A percentile compares a stretch with the other conserved stretches of the same genome.
These are phyloP conservation scores for Dentiscutata heterogama DNA, from an alignment of 371 early-diverging fungal species.

Conservation along the genomic window DNA sequence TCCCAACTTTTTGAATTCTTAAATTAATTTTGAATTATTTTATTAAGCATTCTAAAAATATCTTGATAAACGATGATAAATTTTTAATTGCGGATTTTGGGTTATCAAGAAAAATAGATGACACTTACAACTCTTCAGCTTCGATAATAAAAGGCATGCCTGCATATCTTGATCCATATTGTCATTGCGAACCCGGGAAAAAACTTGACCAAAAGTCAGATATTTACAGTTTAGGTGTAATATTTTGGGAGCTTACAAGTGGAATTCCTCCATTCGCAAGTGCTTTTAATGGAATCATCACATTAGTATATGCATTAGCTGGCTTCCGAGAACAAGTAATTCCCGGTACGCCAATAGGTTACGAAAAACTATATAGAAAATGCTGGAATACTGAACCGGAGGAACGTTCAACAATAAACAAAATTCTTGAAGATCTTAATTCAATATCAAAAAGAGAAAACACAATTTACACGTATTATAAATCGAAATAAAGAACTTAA, in stretches of 20 bases:
- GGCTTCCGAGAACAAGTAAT: slow-evolving; percentile 14
- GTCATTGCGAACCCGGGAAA: not conserved
- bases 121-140: not conserved
- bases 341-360: slow-evolving; percentile 4
- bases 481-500: no score
- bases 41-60: slow-evolving; percentile 23
- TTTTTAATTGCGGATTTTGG: slow-evolving; percentile 19
- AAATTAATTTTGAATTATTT: no score
- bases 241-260: slow-evolving; percentile 32
- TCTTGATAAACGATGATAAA: not conserved
- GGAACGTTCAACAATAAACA: no score
- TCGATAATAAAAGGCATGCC: not conserved
- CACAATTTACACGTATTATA: no score
- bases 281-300: not conserved
- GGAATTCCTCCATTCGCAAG: not conserved
- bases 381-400: slow-evolving; percentile 7
- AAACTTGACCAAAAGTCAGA: slow-evolving; percentile 5
- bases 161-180: slow-evolving; percentile 9
- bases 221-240: slow-evolving; percentile 24
- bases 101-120: not conserved
- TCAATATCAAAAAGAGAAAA: no score
- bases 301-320: no score
- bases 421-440: not conserved
- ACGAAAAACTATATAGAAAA: slow-evolving; percentile 12
- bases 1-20: not conserved